These are phyloP conservation scores for Durotheca rogersii DNA, from an alignment of 495 filamentous ascomycete genomes.

Conservation along the genomic window DNA sequence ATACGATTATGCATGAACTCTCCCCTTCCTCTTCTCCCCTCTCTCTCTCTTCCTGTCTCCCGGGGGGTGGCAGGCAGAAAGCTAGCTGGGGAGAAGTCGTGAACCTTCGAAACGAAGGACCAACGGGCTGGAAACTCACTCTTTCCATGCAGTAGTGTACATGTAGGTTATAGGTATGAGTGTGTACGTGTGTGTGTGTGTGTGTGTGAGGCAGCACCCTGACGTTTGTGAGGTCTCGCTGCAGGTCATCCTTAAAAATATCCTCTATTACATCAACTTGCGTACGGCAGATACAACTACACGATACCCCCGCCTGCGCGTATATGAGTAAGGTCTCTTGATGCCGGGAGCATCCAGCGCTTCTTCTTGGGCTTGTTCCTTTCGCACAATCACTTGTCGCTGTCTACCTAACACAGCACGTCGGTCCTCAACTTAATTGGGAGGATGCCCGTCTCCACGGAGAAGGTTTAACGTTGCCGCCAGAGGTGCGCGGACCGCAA, in stretches of 20 bases:
- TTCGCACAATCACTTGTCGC: conserved; percentile 12
- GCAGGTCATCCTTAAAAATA: conserved; percentile 29
- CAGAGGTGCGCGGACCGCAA: too few species aligned
- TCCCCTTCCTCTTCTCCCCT: too few species aligned
- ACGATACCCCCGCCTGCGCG: too few species aligned
- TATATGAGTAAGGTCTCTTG: too few species aligned
- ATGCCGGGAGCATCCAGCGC: conserved; percentile 5
- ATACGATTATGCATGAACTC: too few species aligned
- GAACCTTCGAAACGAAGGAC: not conserved
- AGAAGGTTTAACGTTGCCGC: too few species aligned
- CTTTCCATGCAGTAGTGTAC: too few species aligned
- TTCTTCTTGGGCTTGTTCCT: conserved; percentile 21
- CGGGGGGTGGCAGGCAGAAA: not conserved
- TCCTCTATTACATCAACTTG: conserved; percentile 27
- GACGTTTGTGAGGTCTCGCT: conserved; percentile 3
- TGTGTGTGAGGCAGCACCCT: not conserved
- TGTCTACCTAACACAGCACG: conserved; percentile 4
- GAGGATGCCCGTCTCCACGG: not conserved
- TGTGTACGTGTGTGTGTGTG: too few species aligned
- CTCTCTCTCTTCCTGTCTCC: too few species aligned
- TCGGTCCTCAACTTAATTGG: conserved; percentile 13
- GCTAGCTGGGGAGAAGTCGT: not conserved
- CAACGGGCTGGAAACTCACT: conserved; percentile 8
- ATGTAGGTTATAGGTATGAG: too few species aligned
- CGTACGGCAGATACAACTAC: conserved; percentile 13